Percentiles rank a stretch among this genome's conserved stretches.
These are phyloP conservation scores for Petasospora rhodanensis DNA, from an alignment of 1,139 yeast genomes.

Conservation along the genomic window DNA sequence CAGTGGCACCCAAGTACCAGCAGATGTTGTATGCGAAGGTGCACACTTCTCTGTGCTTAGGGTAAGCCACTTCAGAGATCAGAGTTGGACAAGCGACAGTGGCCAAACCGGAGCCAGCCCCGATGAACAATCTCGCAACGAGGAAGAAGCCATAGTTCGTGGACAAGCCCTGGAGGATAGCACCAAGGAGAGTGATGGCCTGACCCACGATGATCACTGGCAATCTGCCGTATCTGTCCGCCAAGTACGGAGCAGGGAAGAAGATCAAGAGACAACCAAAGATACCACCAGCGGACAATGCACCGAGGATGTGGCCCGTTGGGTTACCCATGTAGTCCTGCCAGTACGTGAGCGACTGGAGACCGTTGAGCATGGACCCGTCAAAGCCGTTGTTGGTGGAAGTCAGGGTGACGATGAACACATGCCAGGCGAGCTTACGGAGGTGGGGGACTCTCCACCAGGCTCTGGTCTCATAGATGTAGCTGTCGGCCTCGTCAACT, in stretches of 20 bases:
- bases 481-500: no score
- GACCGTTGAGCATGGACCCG: conserved; percentile 47
- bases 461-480: no score
- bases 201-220: conserved; percentile 28
- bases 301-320: conserved; percentile 1
- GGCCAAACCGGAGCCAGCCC: conserved; percentile 36
- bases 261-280: conserved; percentile 30
- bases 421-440: conserved; percentile 1
- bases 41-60: conserved; percentile 40
- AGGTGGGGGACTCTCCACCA: no score
- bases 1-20: conserved; percentile 45
- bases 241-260: conserved; percentile 29
- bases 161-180: conserved; percentile 36
- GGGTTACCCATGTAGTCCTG: conserved; percentile 26
- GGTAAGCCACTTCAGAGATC: conserved; percentile 38
- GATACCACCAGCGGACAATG: conserved; percentile 1
- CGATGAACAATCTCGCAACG: no score
- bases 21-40: conserved; percentile 44
- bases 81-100: conserved; percentile 36
- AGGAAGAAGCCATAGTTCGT: conserved; percentile 31
- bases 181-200: conserved; percentile 36
- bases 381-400: conserved; percentile 46
- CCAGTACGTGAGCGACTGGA: conserved; percentile 40
- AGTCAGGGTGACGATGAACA: conserved; percentile 9
- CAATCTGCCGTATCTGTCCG: conserved; percentile 6